A percentile compares a stretch with the other conserved stretches of the same genome.
Evolutionary conservation across 495 filamentous ascomycete species (phyloP).

Genomic region (Trichoderma reesei): DNA sequence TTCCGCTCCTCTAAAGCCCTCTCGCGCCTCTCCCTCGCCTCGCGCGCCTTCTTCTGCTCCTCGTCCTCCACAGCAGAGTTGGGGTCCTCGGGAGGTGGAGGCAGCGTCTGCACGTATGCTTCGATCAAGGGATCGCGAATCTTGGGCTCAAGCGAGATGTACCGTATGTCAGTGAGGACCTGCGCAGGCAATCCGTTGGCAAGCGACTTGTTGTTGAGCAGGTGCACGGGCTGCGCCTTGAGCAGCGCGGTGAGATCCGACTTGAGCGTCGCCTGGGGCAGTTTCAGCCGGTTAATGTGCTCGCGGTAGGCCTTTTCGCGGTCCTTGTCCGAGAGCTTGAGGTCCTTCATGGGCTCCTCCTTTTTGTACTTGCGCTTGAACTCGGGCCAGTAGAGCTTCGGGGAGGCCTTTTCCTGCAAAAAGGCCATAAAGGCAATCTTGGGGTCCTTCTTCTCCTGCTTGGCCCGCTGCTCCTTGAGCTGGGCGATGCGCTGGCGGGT

Average conservation of each 20-base stretch:
- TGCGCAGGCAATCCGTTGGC: conserved; percentile 54
- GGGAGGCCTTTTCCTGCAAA: conserved; percentile 67
- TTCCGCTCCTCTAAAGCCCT: conserved; percentile 68
- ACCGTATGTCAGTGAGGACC: conserved; percentile 68
- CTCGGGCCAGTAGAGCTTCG: conserved; percentile 93
- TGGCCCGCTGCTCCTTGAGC: conserved; percentile 61
- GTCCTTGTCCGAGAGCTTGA: conserved; percentile 71
- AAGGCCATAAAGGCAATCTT: conserved; percentile 75
- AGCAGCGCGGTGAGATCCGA: conserved; percentile 71
- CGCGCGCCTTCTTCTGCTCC: conserved; percentile 48
- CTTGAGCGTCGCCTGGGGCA: conserved; percentile 63
- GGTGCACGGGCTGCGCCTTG: conserved; percentile 52
- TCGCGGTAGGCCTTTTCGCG: conserved; percentile 88
- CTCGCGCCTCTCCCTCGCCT: conserved; percentile 59
- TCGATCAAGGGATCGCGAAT: conserved; percentile 65
- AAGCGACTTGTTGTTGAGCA: conserved; percentile 57
- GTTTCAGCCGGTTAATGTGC: conserved; percentile 66
- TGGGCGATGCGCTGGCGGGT: conserved; percentile 58
- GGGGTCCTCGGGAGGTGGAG: conserved; percentile 50
- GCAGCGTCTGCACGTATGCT: conserved; percentile 64
- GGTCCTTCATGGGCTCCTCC: conserved; percentile 69
- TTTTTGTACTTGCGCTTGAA: conserved; percentile 86
- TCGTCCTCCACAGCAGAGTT: conserved; percentile 46
- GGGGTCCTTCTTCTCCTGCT: conserved; percentile 76
- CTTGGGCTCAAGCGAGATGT: conserved; percentile 62